These are phyloP conservation scores for Pochonia chlamydosporia DNA, from an alignment of 2,329 filamentous ascomycete species.

Conservation along the genomic window DNA sequence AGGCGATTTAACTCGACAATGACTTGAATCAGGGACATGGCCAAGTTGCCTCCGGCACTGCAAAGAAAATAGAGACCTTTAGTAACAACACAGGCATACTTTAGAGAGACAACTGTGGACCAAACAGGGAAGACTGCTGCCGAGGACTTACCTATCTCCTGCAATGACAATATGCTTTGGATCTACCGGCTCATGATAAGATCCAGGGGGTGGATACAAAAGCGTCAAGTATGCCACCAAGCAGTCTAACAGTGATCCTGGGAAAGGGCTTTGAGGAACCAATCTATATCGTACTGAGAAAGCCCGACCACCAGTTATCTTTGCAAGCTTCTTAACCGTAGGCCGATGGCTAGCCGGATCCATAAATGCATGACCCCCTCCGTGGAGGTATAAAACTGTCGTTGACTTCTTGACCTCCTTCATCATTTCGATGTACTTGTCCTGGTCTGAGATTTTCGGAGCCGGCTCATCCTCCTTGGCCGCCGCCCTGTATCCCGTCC, in stretches of 20 bases:
- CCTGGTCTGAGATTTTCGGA: slow-evolving; percentile 53
- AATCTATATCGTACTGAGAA: slow-evolving; percentile 72
- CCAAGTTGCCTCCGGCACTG: slow-evolving; percentile 68
- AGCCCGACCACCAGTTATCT: slow-evolving; percentile 59
- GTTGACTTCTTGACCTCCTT: slow-evolving; percentile 56
- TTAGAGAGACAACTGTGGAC: slow-evolving; percentile 14
- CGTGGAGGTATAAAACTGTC: slow-evolving; percentile 70
- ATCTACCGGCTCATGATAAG: slow-evolving; percentile 60
- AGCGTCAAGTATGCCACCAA: slow-evolving; percentile 67
- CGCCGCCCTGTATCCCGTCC: slow-evolving; percentile 62
- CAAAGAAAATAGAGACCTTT: not conserved
- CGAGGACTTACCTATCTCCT: slow-evolving; percentile 53
- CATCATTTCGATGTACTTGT: slow-evolving; percentile 63
- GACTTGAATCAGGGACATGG: slow-evolving; percentile 60
- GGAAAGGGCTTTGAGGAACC: slow-evolving; percentile 69
- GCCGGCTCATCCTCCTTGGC: slow-evolving; percentile 44
- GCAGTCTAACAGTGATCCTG: slow-evolving; percentile 66
- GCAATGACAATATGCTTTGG: slow-evolving; percentile 63
- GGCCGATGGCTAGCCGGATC: slow-evolving; percentile 64
- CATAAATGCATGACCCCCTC: slow-evolving; percentile 67
- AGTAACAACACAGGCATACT: not conserved
- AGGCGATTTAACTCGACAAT: slow-evolving; percentile 55
- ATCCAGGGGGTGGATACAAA: slow-evolving; percentile 63
- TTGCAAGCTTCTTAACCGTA: slow-evolving; percentile 55
- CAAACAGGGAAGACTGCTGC: slow-evolving; percentile 20